phyloP scores from a whole-genome alignment of 371 early-diverging fungal species.

The Mortierella sp. region DNA sequence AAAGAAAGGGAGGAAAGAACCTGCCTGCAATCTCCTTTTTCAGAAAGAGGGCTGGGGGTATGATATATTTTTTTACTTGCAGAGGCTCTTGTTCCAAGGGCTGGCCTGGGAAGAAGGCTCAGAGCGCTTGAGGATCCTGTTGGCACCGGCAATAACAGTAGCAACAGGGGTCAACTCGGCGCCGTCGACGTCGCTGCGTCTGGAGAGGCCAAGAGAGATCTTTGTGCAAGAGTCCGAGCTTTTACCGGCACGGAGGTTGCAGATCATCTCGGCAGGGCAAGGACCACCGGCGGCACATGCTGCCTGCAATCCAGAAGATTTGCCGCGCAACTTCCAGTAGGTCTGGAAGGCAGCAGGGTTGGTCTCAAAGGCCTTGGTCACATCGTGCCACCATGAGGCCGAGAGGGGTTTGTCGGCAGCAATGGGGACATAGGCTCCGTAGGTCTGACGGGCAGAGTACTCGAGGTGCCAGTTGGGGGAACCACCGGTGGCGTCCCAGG shows the following conservation, averaged over 20 bases:
- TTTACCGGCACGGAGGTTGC: constrained; percentile 69
- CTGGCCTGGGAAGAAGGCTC: constrained; percentile 16
- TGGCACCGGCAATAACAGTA: constrained; percentile 3
- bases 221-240: constrained; percentile 49
- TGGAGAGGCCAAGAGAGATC: constrained; percentile 10
- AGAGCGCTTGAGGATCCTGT: constrained; percentile 30
- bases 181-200: neutral
- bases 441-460: constrained; percentile 69
- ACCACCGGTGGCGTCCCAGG: constrained; percentile 54
- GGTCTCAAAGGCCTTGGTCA: constrained; percentile 65
- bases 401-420: constrained; percentile 58
- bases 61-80: constrained; percentile 2
- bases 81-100: constrained; percentile 43
- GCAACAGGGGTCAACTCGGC: neutral
- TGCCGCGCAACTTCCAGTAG: constrained; percentile 62
- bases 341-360: constrained; percentile 59
- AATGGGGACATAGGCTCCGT: constrained; percentile 47
- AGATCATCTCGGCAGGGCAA: constrained; percentile 63
- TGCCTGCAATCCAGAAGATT: constrained; percentile 56
- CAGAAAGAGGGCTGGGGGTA: no score
- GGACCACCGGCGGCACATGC: constrained; percentile 59
- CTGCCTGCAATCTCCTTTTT: no score
- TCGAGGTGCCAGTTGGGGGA: constrained; percentile 72
- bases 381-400: constrained; percentile 75
- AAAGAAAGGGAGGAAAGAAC: neutral